Evolutionary conservation across 2,329 filamentous ascomycete genomes (phyloP).

Genomic region (Penicillium sp.): DNA sequence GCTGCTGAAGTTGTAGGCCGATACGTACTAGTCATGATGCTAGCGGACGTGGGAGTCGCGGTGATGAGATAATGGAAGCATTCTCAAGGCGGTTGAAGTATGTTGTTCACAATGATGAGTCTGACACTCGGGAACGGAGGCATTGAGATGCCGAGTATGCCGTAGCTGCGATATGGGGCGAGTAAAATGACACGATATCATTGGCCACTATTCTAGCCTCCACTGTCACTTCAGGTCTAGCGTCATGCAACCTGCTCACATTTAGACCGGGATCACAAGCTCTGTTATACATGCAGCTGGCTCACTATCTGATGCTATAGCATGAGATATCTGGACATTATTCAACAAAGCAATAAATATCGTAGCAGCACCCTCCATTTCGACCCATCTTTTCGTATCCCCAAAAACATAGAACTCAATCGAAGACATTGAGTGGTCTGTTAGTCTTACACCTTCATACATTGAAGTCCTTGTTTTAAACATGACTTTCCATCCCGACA

Average conservation of each 20-base stretch:
- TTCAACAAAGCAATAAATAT: no score
- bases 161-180: background rate
- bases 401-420: background rate
- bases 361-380: no score
- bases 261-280: background rate
- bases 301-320: constrained; percentile 1
- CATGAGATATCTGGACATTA: no score
- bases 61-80: background rate
- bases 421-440: background rate
- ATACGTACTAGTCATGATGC: constrained; percentile 8
- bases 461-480: constrained; percentile 4
- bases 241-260: constrained; percentile 27
- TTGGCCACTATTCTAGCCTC: background rate
- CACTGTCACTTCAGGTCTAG: constrained; percentile 9
- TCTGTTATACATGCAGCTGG: background rate
- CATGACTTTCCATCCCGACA: constrained; percentile 43
- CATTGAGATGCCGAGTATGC: no score
- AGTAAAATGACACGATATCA: background rate
- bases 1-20: constrained; percentile 12
- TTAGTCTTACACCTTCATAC: background rate
- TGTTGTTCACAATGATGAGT: constrained; percentile 2
- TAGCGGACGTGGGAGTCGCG: no score
- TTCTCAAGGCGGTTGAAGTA: background rate
- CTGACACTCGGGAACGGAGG: background rate
- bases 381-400: no score